Evolutionary conservation across 2,329 filamentous ascomycete genomes (phyloP).

Genomic region (Monosporascus cannonballus): DNA sequence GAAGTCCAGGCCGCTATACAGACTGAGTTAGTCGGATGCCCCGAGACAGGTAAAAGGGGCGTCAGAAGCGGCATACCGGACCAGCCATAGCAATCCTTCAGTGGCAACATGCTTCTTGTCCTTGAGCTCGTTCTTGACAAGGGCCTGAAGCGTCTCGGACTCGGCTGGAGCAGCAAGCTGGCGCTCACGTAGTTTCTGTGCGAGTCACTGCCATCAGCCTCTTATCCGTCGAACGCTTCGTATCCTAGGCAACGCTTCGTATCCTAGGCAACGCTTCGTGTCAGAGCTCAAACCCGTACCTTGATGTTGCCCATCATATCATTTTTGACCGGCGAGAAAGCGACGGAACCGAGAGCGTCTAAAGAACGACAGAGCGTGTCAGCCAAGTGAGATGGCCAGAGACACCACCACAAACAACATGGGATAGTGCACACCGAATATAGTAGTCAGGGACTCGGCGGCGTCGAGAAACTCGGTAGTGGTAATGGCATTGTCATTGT

Average conservation of each 20-base stretch:
- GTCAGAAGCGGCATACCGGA: constrained; percentile 54
- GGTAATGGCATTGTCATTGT: constrained; percentile 69
- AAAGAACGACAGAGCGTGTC: not conserved
- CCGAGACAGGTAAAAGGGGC: constrained; percentile 2
- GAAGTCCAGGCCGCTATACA: constrained; percentile 79
- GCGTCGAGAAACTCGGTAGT: constrained; percentile 90
- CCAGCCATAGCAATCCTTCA: constrained; percentile 86
- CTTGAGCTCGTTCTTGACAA: constrained; percentile 82
- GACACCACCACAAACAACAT: not conserved
- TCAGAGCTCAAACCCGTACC: constrained; percentile 40
- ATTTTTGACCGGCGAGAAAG: constrained; percentile 84
- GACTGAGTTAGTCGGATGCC: constrained; percentile 5
- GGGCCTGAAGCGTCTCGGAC: constrained; percentile 78
- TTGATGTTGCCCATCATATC: constrained; percentile 91
- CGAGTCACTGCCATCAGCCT: constrained; percentile 10
- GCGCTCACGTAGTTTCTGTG: constrained; percentile 76
- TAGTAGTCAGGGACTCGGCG: constrained; percentile 74
- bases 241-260: too few relatives aligned
- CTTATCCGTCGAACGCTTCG: not conserved
- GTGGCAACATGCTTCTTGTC: constrained; percentile 82
- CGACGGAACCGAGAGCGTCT: constrained; percentile 63
- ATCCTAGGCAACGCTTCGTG: not conserved
- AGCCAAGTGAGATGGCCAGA: not conserved
- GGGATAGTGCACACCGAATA: constrained; percentile 63
- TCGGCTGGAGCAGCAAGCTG: constrained; percentile 71